phyloP scores from a whole-genome alignment of 768 basidiomycete species.

The Serendipita sp. region DNA sequence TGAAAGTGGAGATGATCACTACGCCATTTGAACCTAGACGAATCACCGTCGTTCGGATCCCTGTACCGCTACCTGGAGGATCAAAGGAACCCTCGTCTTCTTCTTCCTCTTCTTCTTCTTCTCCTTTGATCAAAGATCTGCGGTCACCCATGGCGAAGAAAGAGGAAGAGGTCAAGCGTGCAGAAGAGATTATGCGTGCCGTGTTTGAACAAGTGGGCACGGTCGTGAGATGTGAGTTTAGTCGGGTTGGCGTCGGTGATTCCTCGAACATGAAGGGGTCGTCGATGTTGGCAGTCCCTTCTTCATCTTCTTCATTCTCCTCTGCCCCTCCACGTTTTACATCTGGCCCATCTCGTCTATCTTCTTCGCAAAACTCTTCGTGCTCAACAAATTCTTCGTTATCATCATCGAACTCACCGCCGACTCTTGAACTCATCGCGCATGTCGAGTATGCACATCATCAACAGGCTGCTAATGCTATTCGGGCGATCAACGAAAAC shows the following conservation, averaged over 20 bases:
- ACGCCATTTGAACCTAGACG: neutral
- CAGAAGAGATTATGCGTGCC: neutral
- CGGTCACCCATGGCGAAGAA: neutral
- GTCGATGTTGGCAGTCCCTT: too few relatives aligned
- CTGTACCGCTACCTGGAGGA: neutral
- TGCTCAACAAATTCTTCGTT: too few relatives aligned
- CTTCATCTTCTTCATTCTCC: too few relatives aligned
- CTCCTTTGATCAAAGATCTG: too few relatives aligned
- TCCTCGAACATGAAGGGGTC: too few relatives aligned
- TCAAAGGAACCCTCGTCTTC: too few relatives aligned
- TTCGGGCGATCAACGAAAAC: neutral
- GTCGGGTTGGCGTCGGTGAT: neutral
- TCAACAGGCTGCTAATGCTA: neutral
- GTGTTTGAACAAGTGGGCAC: neutral
- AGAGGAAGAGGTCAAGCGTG: too few relatives aligned
- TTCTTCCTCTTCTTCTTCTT: too few relatives aligned
- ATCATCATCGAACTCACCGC: too few relatives aligned
- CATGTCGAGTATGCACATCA: neutral
- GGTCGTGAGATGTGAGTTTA: neutral
- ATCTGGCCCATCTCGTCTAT: too few relatives aligned
- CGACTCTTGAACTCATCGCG: neutral
- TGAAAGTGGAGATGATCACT: neutral
- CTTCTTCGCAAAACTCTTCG: too few relatives aligned
- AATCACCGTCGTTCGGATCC: neutral
- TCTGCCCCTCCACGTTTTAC: too few relatives aligned